Conservation (phyloP, 768 basidiomycete species). For the Cyclocybe cylindracea region DNA sequence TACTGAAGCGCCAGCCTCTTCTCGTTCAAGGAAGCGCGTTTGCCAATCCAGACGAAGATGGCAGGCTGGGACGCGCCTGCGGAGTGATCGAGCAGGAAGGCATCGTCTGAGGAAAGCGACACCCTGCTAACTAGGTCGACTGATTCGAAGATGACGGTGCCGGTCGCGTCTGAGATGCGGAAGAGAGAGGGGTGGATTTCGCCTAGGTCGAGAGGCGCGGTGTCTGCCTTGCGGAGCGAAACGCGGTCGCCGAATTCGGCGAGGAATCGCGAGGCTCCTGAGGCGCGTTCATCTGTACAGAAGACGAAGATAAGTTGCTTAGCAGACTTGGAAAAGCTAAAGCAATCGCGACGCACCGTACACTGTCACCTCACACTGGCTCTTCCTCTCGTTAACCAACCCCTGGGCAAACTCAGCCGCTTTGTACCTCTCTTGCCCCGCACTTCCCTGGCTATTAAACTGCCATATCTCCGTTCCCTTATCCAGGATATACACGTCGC, state of each 20-base stretch:
- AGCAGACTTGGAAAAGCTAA: not conserved
- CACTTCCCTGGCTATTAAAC: conserved; percentile 54
- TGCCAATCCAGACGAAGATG: conserved; percentile 64
- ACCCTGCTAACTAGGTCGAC: conserved; percentile 29
- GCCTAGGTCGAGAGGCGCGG: conserved; percentile 3
- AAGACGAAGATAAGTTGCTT: not conserved
- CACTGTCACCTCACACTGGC: conserved; percentile 44
- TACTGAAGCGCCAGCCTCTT: conserved; percentile 54
- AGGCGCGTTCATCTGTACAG: conserved; percentile 49
- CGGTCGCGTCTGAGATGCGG: conserved; percentile 48
- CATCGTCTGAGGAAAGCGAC: conserved; percentile 48
- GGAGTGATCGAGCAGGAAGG: conserved; percentile 53
- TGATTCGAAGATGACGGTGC: conserved; percentile 36
- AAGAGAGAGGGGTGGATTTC: conserved; percentile 24
- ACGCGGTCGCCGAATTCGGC: conserved; percentile 41
- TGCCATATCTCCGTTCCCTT: conserved; percentile 55
- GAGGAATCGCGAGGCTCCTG: conserved; percentile 49
- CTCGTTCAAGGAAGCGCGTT: conserved; percentile 45
- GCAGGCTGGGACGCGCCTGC: conserved; percentile 34
- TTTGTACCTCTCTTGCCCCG: conserved; percentile 59
- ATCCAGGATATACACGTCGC: conserved; percentile 62
- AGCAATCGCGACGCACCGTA: conserved; percentile 38
- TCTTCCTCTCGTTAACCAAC: conserved; percentile 41
- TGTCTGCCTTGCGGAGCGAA: conserved; percentile 15
- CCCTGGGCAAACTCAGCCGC: conserved; percentile 60